Evolutionary conservation across 805 yeast species (phyloP).

Genomic region (Kuraishia piskuri): DNA sequence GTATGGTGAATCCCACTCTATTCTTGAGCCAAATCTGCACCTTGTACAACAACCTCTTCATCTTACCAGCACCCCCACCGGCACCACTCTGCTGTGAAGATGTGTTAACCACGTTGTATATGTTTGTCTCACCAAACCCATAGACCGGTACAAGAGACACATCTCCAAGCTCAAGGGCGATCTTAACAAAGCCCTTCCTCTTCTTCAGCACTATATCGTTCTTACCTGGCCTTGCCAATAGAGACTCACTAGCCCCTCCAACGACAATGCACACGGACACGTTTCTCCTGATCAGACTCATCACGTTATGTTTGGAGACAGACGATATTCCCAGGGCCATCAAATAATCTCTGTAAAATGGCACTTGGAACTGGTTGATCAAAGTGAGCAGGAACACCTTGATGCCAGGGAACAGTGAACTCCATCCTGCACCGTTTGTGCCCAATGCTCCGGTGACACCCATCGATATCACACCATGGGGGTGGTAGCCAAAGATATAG

Average conservation of each 20-base stretch:
- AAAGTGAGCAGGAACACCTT: slow-evolving; percentile 71
- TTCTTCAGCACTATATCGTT: slow-evolving; percentile 64
- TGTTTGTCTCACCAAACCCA: slow-evolving; percentile 82
- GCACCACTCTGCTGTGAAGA: slow-evolving; percentile 15
- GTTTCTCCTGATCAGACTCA: slow-evolving; percentile 50
- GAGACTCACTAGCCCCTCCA: slow-evolving; percentile 92
- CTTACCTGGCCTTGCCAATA: slow-evolving; percentile 55
- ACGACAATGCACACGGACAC: slow-evolving; percentile 83
- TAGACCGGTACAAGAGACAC: slow-evolving; percentile 77
- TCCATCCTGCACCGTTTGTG: slow-evolving; percentile 72
- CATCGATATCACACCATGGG: slow-evolving; percentile 92
- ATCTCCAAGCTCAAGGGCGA: slow-evolving; percentile 77
- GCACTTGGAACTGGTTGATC: slow-evolving; percentile 73
- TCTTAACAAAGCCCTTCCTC: slow-evolving; percentile 81
- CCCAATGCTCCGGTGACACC: slow-evolving; percentile 83
- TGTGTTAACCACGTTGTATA: slow-evolving; percentile 30
- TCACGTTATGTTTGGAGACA: slow-evolving; percentile 68
- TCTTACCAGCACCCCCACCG: not conserved
- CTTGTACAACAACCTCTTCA: slow-evolving; percentile 29
- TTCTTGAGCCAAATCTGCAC: slow-evolving; percentile 69
- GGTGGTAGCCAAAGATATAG: slow-evolving; percentile 89
- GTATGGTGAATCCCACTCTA: slow-evolving; percentile 74
- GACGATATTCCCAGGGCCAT: slow-evolving; percentile 76
- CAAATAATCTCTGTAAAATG: slow-evolving; percentile 81
- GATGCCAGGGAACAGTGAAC: slow-evolving; percentile 74